These are phyloP conservation scores for Trypanosoma mega DNA, from an alignment of 208 protist species.

Conservation along the genomic window DNA sequence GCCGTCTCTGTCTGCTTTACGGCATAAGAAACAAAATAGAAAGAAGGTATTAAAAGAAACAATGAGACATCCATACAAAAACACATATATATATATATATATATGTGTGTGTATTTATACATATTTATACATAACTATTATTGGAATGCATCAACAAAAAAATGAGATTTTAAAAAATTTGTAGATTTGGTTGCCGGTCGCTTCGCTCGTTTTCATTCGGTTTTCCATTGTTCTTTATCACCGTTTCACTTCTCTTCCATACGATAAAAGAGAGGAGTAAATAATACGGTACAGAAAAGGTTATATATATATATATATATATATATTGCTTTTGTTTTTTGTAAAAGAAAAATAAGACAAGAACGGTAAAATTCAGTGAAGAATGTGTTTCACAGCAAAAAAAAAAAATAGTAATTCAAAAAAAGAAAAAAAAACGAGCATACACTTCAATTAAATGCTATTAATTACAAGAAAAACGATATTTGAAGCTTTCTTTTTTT, in stretches of 20 bases:
- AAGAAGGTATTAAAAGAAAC: constrained; percentile 3
- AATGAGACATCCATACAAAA: no score
- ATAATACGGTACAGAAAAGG: constrained; percentile 17
- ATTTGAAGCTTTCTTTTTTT: no score
- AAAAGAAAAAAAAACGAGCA: no score
- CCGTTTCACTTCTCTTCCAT: neutral
- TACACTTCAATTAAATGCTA: no score
- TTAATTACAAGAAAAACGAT: constrained; percentile 23
- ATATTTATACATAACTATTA: no score
- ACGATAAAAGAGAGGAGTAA: constrained; percentile 3
- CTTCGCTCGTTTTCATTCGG: constrained; percentile 8
- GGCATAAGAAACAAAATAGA: neutral
- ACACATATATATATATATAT: no score
- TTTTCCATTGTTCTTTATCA: constrained; percentile 4
- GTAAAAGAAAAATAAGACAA: neutral
- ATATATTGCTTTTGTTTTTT: neutral
- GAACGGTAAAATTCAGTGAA: neutral
- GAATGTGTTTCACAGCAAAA: neutral
- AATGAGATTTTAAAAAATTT: no score
- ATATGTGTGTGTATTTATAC: no score
- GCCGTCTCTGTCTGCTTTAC: neutral
- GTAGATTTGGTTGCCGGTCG: no score
- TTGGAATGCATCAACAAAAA: no score
- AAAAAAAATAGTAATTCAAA: no score
- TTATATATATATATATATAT: neutral